Evolutionary conservation across 2,329 filamentous ascomycete genomes (phyloP), one percentile per base, ranked within the genome.

Genomic region (Colletotrichum orbiculare): DNA sequence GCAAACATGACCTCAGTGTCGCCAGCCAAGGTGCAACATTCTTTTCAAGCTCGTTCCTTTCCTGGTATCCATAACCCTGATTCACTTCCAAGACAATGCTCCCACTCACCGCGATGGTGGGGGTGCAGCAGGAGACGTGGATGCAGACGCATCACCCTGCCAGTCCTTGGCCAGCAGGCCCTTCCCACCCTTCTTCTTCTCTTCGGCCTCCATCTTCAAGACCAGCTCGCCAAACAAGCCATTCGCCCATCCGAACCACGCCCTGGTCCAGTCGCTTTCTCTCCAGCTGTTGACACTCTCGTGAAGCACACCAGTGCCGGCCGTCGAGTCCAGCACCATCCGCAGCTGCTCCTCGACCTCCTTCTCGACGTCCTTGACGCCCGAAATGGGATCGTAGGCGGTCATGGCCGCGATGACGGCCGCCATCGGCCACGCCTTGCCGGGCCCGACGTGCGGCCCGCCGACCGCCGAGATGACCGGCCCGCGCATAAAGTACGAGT

Each of bases 401-500:
- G 85, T 87, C 68, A 86, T 81, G 17, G 82, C 84, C 0, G 79
- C 82, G 15, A 86, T 83, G 10, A 85, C 83, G 37, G 80, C 78
- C 0, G 84, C 82, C 85, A 87, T 87, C 0, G 85, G 85, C 85
- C 85, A 87, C 0, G 83, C 82, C 41, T 78, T 78, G 0, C 83
- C 84, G 0, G 84, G 82, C 0, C 92, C 91, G 62, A 93, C 88
- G 70, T 85, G 85, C 4, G 83, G 83, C 1, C 83, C 92, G 8
- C 94, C 93, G 60, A 96, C 90, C 2, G 90, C 91, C 5, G 85
- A 87, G 72, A 96, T 91, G 0, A 83, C 85, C 0, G 82, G 78
- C 1, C 92, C 92, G 13, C 82, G 81, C 55, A 92, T 81, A 70
- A 86, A 97, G 76, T 96, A 97, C 0, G 93, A 92, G 72, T 97